Evolutionary conservation across 2,329 filamentous ascomycete species (phyloP).

Genomic region (Cadophora sp.): DNA sequence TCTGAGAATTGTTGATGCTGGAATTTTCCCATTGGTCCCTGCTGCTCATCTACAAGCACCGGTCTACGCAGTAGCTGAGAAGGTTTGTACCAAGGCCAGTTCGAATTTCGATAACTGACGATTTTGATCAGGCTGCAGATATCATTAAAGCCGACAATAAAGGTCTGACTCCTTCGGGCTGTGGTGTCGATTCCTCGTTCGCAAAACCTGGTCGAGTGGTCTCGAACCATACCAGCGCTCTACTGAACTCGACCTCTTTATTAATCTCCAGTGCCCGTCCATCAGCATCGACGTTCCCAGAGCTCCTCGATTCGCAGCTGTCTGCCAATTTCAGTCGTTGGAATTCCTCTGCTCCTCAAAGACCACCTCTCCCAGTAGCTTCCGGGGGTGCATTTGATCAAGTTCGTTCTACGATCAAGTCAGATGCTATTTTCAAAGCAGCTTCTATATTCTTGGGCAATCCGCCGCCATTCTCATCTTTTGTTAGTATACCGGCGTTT

Average conservation of each 20-base stretch:
- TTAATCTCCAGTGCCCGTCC: neutral
- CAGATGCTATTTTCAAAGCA: constrained; percentile 19
- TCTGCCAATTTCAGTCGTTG: constrained; percentile 1
- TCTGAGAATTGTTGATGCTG: constrained; percentile 39
- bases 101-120: too few relatives aligned
- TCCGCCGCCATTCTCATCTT: neutral
- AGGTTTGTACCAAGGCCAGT: constrained; percentile 32
- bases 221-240: constrained; percentile 13
- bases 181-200: constrained; percentile 19
- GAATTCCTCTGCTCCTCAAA: constrained; percentile 1
- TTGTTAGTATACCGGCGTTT: constrained; percentile 4
- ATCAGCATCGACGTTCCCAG: constrained; percentile 23
- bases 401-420: constrained; percentile 2
- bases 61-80: constrained; percentile 39
- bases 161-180: constrained; percentile 26
- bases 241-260: constrained; percentile 2
- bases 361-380: neutral
- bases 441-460: constrained; percentile 19
- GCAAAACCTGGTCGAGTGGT: constrained; percentile 11
- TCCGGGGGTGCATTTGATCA: constrained; percentile 12
- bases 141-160: constrained; percentile 37
- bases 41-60: constrained; percentile 35
- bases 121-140: constrained; percentile 34
- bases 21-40: constrained; percentile 37
- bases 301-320: constrained; percentile 14